phyloP scores from a whole-genome alignment of 495 filamentous ascomycete genomes.

The Aspergillus olivimuriae region DNA sequence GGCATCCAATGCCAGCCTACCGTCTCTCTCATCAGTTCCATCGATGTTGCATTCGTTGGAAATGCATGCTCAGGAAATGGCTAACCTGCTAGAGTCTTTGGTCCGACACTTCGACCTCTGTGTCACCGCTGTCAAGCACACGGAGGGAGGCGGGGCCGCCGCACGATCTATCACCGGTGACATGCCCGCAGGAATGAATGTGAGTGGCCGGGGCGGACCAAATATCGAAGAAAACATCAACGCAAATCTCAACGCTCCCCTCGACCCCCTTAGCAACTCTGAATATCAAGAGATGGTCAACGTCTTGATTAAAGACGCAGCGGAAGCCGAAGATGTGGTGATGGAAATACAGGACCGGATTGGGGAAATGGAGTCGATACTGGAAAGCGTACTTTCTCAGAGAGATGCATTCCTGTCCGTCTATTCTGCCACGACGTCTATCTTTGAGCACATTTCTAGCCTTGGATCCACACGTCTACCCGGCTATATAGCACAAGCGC shows the following conservation, averaged over 20 bases:
- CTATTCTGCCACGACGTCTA: constrained; percentile 46
- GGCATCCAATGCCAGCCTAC: constrained; percentile 30
- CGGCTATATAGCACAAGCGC: constrained; percentile 60
- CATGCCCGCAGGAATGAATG: constrained; percentile 53
- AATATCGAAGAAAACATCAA: constrained; percentile 54
- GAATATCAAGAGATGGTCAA: constrained; percentile 78
- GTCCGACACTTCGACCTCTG: constrained; percentile 94
- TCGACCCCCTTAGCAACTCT: constrained; percentile 65
- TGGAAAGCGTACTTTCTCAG: constrained; percentile 50
- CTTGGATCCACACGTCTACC: constrained; percentile 57
- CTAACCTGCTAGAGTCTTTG: constrained; percentile 68
- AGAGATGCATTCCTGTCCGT: constrained; percentile 43
- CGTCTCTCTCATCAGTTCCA: constrained; percentile 49
- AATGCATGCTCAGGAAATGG: constrained; percentile 77
- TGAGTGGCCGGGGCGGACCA: constrained; percentile 40
- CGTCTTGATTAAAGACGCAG: constrained; percentile 76
- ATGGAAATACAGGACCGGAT: constrained; percentile 72
- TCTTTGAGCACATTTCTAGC: constrained; percentile 61
- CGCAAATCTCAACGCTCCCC: constrained; percentile 41
- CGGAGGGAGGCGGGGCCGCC: constrained; percentile 80
- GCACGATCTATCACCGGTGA: constrained; percentile 53
- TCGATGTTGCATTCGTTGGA: constrained; percentile 67
- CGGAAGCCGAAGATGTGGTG: constrained; percentile 85
- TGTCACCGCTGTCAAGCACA: constrained; percentile 84
- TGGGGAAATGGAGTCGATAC: constrained; percentile 61